Evolutionary conservation across 306 rosid genomes (phyloP).

Genomic region (Delonix regia): DNA sequence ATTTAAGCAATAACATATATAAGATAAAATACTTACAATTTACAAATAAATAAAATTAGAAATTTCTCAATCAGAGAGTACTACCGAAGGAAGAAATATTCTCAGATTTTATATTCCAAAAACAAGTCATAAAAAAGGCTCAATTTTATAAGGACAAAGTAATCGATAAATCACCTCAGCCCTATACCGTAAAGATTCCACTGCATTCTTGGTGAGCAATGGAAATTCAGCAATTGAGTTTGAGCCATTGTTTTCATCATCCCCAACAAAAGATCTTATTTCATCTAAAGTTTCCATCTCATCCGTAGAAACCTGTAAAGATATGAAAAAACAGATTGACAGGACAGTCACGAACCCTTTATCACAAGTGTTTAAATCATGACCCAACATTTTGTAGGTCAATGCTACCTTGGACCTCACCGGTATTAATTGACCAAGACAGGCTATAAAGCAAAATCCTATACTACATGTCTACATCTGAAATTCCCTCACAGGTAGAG

Average conservation of each 20-base stretch:
- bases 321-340: conserved; percentile 20
- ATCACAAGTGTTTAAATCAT: conserved; percentile 25
- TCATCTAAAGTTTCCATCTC: conserved; percentile 84
- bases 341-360: not conserved
- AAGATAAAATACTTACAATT: not conserved
- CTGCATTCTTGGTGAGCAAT: conserved; percentile 71
- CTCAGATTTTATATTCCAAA: not conserved
- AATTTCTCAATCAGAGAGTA: not conserved
- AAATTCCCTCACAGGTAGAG: not conserved
- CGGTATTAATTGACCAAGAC: conserved; percentile 20
- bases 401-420: conserved; percentile 24
- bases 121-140: conserved; percentile 20
- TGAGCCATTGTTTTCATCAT: conserved; percentile 61
- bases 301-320: conserved; percentile 74
- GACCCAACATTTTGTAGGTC: conserved; percentile 7
- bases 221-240: conserved; percentile 70
- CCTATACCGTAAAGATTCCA: conserved; percentile 90
- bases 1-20: not conserved
- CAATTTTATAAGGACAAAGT: conserved; percentile 5
- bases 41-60: not conserved
- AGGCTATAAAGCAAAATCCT: not conserved
- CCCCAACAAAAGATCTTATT: conserved; percentile 69
- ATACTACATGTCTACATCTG: conserved; percentile 4
- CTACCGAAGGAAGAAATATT: conserved; percentile 16
- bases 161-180: conserved; percentile 72